These are phyloP conservation scores for Mycena vitilis DNA, from an alignment of 768 basidiomycete genomes.

Conservation along the genomic window DNA sequence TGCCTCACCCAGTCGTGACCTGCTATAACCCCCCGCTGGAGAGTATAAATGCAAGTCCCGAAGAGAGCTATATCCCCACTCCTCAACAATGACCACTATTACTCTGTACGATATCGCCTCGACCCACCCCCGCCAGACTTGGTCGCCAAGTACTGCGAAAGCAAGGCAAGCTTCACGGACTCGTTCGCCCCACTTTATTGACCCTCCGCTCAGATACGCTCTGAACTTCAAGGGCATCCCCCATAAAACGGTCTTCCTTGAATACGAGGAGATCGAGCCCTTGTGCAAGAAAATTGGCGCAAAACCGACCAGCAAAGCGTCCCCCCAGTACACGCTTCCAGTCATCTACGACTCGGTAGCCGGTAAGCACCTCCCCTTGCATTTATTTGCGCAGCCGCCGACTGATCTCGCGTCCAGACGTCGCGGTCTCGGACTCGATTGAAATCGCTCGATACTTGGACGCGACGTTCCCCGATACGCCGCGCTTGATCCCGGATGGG, in stretches of 20 bases:
- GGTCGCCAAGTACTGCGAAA: conserved; percentile 50
- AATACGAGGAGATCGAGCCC: conserved; percentile 60
- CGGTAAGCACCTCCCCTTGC: neutral
- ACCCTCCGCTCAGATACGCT: conserved; percentile 40
- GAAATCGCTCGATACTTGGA: conserved; percentile 65
- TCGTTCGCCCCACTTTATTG: neutral
- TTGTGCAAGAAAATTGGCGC: conserved; percentile 51
- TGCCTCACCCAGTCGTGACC: neutral
- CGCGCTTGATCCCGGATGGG: conserved; percentile 51
- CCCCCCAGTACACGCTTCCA: conserved; percentile 58
- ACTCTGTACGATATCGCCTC: conserved; percentile 54
- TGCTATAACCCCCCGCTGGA: neutral
- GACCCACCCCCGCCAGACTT: conserved; percentile 41
- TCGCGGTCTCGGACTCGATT: conserved; percentile 54
- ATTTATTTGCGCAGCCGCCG: neutral
- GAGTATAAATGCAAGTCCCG: neutral
- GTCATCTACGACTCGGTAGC: conserved; percentile 58
- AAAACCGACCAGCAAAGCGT: conserved; percentile 49
- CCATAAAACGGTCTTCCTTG: conserved; percentile 63
- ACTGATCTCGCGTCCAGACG: conserved; percentile 9
- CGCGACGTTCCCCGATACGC: conserved; percentile 54
- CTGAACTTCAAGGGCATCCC: conserved; percentile 52
- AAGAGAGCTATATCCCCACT: neutral
- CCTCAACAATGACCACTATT: conserved; percentile 36
- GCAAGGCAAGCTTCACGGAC: conserved; percentile 40